Evolutionary conservation across 1,284 basidiomycete genomes (phyloP), one percentile per base, ranked within the genome.

Genomic region (Cryptococcus sp.): DNA sequence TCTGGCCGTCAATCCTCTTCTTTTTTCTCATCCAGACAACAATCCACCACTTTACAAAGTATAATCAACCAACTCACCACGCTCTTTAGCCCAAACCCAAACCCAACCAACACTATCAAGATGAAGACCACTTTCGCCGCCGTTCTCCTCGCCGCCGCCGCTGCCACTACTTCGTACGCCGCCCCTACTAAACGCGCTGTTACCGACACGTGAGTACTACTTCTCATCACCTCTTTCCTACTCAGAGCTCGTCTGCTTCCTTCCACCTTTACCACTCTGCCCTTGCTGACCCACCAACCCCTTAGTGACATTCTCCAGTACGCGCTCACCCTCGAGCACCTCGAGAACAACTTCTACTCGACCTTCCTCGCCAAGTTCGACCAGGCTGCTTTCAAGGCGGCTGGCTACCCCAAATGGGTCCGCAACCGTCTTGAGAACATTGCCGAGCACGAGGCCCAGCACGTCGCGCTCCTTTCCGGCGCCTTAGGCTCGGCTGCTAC

Each of bases 341-440:
- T 90, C 61, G 86, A 89, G 74, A 81, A 82, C 72, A 77, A 81
- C 22, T 89, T 89, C 79, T 90, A 82, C 62, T 40, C 53, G 43
- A 46, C 49, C 39, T 59, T 52, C 85, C 79, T 91, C 37, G 59
- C 74, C 38, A 86, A 85, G 67, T 91, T 91, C 81, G 79, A 83
- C 67, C 76, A 80, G 26, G 73, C 81, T 8, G 87, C 87, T 74
- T 90, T 91, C 76, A 77, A 76, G 17, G 61, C 75, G 15, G 89
- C 89, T 59, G 90, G 90, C 20, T 90, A 87, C 77, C 72, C 83
- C 44, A 61, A 67, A 44, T 73, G 68, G 68, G 65, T 81, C 69
- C 80, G 64, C 67, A 51, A 60, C 56, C 66, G 72, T 45, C 50
- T 74, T 54, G 55, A 59, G 41, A 80, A 88, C 74, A 85, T 89